Conservation (phyloP, 2,329 filamentous ascomycete species). For the Pseudocercospora cruenta region DNA sequence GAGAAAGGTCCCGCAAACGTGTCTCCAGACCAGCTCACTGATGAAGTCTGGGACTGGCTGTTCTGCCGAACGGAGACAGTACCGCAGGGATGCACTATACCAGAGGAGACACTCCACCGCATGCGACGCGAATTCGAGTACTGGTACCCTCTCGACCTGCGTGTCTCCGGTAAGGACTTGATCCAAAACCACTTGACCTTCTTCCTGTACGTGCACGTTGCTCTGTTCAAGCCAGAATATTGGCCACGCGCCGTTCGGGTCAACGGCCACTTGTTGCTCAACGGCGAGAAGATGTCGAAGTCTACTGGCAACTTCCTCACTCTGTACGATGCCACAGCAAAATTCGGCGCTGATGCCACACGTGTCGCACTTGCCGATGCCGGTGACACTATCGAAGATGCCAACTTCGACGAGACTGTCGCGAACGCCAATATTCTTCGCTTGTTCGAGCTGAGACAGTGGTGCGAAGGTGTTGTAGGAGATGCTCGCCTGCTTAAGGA, state of each 20-base stretch:
- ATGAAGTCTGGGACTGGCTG: conserved; percentile 95
- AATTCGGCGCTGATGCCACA: conserved; percentile 92
- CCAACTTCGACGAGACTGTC: conserved; percentile 95
- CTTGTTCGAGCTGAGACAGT: conserved; percentile 80
- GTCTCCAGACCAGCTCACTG: conserved; percentile 82
- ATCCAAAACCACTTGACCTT: conserved; percentile 96
- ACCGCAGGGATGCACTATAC: conserved; percentile 65
- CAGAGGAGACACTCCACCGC: conserved; percentile 70
- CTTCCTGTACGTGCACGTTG: conserved; percentile 90
- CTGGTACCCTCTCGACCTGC: conserved; percentile 91
- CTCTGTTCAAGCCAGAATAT: conserved; percentile 83
- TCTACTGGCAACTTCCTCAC: conserved; percentile 97
- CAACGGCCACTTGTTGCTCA: conserved; percentile 91
- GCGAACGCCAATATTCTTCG: conserved; percentile 90
- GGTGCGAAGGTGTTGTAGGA: conserved; percentile 83
- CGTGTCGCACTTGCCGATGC: conserved; percentile 91
- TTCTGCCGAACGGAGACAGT: conserved; percentile 78
- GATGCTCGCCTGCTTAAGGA: conserved; percentile 56
- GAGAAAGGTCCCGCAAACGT: conserved; percentile 70
- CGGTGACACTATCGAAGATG: conserved; percentile 90
- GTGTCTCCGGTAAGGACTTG: conserved; percentile 88
- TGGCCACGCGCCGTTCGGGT: conserved; percentile 85
- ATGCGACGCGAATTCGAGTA: conserved; percentile 95
- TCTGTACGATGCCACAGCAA: conserved; percentile 78
- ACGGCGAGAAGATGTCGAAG: conserved; percentile 99